These are phyloP conservation scores for Trametes cinnabarina DNA, from an alignment of 768 basidiomycete species.

Conservation along the genomic window DNA sequence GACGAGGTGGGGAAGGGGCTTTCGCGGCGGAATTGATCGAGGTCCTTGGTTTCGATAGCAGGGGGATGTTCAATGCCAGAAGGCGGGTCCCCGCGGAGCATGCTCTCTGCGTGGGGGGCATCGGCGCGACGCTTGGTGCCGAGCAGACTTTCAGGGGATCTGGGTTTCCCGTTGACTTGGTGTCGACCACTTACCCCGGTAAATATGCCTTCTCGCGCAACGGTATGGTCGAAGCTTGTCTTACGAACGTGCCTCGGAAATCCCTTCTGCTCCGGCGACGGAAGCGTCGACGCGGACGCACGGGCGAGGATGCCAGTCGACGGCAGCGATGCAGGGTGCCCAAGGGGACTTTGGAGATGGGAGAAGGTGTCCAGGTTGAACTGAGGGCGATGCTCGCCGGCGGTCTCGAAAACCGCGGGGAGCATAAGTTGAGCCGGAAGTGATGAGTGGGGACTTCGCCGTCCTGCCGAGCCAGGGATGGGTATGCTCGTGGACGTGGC, in stretches of 20 bases:
- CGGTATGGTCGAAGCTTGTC: slow-evolving; percentile 93
- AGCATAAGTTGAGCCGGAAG: slow-evolving; percentile 23
- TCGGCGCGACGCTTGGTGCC: slow-evolving; percentile 82
- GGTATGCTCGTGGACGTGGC: slow-evolving; percentile 28
- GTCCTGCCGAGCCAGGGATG: slow-evolving; percentile 25
- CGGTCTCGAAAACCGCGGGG: slow-evolving; percentile 27
- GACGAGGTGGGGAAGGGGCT: slow-evolving; percentile 63
- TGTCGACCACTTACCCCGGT: slow-evolving; percentile 64
- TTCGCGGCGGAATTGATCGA: slow-evolving; percentile 32
- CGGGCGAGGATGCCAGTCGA: slow-evolving; percentile 66
- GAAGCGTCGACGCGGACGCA: slow-evolving; percentile 30
- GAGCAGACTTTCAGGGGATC: slow-evolving; percentile 59
- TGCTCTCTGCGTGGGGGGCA: slow-evolving; percentile 74
- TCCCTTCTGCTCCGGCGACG: slow-evolving; percentile 42
- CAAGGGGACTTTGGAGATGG: slow-evolving; percentile 27
- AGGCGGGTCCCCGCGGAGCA: slow-evolving; percentile 76
- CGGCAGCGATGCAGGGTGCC: slow-evolving; percentile 70
- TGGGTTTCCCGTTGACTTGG: slow-evolving; percentile 77
- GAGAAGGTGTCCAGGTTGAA: slow-evolving; percentile 25
- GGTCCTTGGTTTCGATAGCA: slow-evolving; percentile 36
- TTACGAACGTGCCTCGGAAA: slow-evolving; percentile 89
- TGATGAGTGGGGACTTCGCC: slow-evolving; percentile 28
- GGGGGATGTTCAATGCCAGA: slow-evolving; percentile 38
- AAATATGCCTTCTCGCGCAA: slow-evolving; percentile 63
- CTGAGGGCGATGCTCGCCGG: slow-evolving; percentile 18